Percentiles rank a stretch among this genome's conserved stretches.
phyloP scores from a whole-genome alignment of 2,329 filamentous ascomycete genomes.

The Ophiocordyceps sinensis region DNA sequence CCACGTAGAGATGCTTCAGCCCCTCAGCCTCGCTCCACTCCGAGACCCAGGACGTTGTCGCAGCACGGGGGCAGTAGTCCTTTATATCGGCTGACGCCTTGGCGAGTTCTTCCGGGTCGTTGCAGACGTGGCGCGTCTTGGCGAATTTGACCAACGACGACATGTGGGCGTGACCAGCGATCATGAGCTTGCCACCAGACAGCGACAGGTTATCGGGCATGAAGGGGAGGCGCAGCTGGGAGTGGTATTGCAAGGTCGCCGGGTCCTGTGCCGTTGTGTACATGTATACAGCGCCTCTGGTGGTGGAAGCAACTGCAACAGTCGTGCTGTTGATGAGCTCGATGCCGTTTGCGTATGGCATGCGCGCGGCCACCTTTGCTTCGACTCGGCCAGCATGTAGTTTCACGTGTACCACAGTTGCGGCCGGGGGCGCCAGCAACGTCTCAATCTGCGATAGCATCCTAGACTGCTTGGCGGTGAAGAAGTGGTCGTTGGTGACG shows the following conservation, averaged over 20 bases:
- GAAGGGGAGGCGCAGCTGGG: conserved; percentile 14
- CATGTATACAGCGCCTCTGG: conserved; percentile 12
- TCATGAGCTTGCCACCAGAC: conserved; percentile 16
- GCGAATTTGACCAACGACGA: conserved; percentile 17
- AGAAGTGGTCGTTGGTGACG: conserved; percentile 26
- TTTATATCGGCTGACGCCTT: neutral
- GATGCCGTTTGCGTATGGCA: conserved; percentile 27
- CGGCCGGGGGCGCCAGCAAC: conserved; percentile 15
- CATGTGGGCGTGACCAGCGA: conserved; percentile 24
- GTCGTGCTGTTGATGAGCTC: conserved; percentile 22
- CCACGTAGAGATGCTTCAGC: conserved; percentile 18
- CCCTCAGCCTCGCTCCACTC: conserved; percentile 20
- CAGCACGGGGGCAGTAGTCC: conserved; percentile 2
- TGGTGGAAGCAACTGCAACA: conserved; percentile 22
- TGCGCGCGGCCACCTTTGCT: conserved; percentile 15
- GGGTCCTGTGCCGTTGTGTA: conserved; percentile 9
- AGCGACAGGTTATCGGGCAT: conserved; percentile 25
- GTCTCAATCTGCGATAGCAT: conserved; percentile 19
- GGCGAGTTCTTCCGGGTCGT: conserved; percentile 12
- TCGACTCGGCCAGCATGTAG: conserved; percentile 3
- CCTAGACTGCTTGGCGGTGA: conserved; percentile 11
- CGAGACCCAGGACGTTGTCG: conserved; percentile 14
- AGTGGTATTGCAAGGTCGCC: neutral
- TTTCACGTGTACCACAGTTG: conserved; percentile 20
- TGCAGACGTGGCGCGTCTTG: conserved; percentile 18